These are phyloP conservation scores for Emergomyces africanus DNA, from an alignment of 2,329 filamentous ascomycete genomes.

Conservation along the genomic window DNA sequence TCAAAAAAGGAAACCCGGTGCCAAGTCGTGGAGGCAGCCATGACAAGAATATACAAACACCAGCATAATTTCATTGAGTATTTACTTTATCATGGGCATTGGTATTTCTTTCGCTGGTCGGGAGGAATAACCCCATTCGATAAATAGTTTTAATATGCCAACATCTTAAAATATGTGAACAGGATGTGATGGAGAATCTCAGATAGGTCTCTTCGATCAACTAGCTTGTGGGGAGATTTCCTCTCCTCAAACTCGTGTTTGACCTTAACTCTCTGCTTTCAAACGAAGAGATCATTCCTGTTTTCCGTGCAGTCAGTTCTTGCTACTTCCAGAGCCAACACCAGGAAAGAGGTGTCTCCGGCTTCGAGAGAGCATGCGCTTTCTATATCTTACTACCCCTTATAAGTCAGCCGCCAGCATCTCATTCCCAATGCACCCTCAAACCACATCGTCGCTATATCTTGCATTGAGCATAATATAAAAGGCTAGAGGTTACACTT, in stretches of 20 bases:
- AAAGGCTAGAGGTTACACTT: background rate
- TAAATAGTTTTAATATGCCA: background rate
- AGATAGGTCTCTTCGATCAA: background rate
- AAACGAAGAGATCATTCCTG: background rate
- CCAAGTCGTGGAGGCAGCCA: no score
- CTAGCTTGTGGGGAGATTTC: background rate
- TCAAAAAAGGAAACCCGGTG: background rate
- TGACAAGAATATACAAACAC: background rate
- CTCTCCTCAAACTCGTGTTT: background rate
- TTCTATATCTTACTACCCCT: background rate
- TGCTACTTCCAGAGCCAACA: background rate
- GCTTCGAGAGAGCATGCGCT: background rate
- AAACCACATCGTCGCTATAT: background rate
- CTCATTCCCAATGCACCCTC: background rate
- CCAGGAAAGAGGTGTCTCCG: background rate
- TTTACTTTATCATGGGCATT: background rate
- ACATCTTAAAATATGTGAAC: background rate
- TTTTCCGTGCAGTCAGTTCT: background rate
- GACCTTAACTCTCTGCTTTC: background rate
- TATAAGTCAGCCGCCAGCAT: background rate
- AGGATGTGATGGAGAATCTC: background rate
- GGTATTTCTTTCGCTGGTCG: background rate
- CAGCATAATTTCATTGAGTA: background rate
- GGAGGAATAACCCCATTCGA: background rate
- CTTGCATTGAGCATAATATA: background rate